Evolutionary conservation across 352 stramenopile species (phyloP).

Genomic region (Thraustotheca clavata): DNA sequence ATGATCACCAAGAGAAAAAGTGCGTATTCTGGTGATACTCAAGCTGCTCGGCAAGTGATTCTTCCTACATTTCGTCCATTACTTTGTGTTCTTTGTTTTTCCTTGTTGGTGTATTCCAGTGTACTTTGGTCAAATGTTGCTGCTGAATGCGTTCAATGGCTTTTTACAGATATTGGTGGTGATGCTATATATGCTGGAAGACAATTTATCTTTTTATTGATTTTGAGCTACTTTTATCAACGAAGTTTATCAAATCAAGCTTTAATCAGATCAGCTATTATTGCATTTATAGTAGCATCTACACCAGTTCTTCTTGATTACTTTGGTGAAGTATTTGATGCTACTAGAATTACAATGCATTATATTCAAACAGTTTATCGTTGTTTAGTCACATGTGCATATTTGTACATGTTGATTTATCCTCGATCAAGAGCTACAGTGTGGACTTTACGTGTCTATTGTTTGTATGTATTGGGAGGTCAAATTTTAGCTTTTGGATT

Average conservation of each 20-base stretch:
- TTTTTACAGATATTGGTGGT: constrained; percentile 22
- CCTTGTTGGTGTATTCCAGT: constrained; percentile 26
- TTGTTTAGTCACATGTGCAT: constrained; percentile 32
- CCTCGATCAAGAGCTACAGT: constrained; percentile 38
- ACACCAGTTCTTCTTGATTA: constrained; percentile 45
- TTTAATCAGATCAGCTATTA: constrained; percentile 30
- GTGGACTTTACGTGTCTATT: constrained; percentile 48
- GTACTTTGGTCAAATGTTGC: constrained; percentile 3
- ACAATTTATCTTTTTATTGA: constrained; percentile 50
- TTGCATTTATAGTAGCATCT: constrained; percentile 36
- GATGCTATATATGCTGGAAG: constrained; percentile 41
- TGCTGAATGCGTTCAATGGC: not conserved
- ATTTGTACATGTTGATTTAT: constrained; percentile 35
- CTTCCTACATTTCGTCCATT: constrained; percentile 62
- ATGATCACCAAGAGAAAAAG: constrained; percentile 43
- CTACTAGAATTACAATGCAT: constrained; percentile 22
- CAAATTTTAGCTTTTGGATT: constrained; percentile 36
- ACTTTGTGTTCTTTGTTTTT: constrained; percentile 35
- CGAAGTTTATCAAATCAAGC: constrained; percentile 40
- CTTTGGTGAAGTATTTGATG: constrained; percentile 28
- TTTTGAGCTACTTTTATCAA: constrained; percentile 54
- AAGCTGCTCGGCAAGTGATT: constrained; percentile 48
- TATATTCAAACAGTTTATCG: constrained; percentile 36
- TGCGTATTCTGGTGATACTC: constrained; percentile 38
- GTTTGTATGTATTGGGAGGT: constrained; percentile 37